Evolutionary conservation across 306 rosid genomes (phyloP), one percentile per base, ranked within the genome.

Genomic region (Oxytropis ochrocephala): DNA sequence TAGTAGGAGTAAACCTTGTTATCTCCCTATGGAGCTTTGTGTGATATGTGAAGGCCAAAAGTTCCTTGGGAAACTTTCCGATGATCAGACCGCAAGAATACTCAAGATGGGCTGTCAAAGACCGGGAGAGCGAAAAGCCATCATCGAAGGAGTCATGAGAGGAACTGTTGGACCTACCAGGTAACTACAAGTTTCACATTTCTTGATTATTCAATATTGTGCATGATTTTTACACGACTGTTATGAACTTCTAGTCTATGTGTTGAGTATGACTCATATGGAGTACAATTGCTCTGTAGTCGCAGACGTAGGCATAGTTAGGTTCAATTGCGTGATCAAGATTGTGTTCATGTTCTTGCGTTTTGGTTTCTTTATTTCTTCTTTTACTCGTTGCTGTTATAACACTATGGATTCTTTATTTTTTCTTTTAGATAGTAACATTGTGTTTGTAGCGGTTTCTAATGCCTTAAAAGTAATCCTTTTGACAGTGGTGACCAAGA

Each of bases 1-100:
- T 72, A 87, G 95, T 63, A 84, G 96, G 80, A 89, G 97, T 14
- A 95, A 89, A 69, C 97, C 96, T 12, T 95, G 99, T 70, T 95
- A 95, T 84, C 99, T 95, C 67, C 99, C 99, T 38, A 91, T 95
- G 97, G 99, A 95, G 86, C 96, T 91, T 47, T 95, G 99, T 74
- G 80, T 89, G 81, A 89, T 95, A 39, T 95, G 97, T 72, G 96
- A 95, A 81, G 99, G 99, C 59, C 99, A 95, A 80, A 95, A 85
- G 57, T 95, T 95, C 68, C 92, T 95, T 13, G 97, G 99, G 19
- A 95, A 91, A 78, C 84, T 95, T 0, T 87, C 97, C 0, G 97
- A 95, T 80, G 97, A 91, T 83, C 99, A 95, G 78, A 95, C 96
- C 4, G 96, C 96, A 56, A 83, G 83, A 77, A 95, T 95, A 80